These are phyloP conservation scores for Turnera subulata DNA, from an alignment of 345 rosid species.

Conservation along the genomic window DNA sequence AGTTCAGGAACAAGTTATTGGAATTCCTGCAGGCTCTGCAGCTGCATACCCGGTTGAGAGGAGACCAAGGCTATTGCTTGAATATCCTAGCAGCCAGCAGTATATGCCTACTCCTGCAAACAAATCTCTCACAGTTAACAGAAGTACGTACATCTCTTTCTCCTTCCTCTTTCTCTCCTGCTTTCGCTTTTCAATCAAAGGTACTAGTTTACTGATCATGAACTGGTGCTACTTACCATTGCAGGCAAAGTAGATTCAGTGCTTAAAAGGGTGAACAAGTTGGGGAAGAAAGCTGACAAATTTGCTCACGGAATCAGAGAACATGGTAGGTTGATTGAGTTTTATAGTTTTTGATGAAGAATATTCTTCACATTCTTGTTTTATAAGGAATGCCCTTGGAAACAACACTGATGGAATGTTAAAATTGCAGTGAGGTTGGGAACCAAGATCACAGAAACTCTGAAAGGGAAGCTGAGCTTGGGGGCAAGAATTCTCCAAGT, in stretches of 20 bases:
- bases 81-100: slow-evolving; percentile 20
- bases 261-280: slow-evolving; percentile 38
- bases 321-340: slow-evolving; percentile 32
- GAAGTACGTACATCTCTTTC: slow-evolving; percentile 37
- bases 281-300: slow-evolving; percentile 42
- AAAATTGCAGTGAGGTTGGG: slow-evolving; percentile 38
- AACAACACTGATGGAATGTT: too few species aligned
- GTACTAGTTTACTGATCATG: neutral
- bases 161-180: neutral
- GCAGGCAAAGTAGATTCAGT: slow-evolving; percentile 23
- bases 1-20: slow-evolving; percentile 20
- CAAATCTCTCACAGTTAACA: slow-evolving; percentile 25
- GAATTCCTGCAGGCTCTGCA: slow-evolving; percentile 19
- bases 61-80: slow-evolving; percentile 29
- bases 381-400: too few species aligned
- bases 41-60: slow-evolving; percentile 26
- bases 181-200: neutral
- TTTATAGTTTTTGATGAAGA: too few species aligned
- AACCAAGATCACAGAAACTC: slow-evolving; percentile 35
- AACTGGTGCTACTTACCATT: neutral
- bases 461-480: slow-evolving; percentile 48
- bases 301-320: slow-evolving; percentile 49
- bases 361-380: neutral
- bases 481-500: slow-evolving; percentile 40
- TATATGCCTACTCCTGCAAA: slow-evolving; percentile 34